A percentile compares a stretch with the other conserved stretches of the same genome.
phyloP scores from a whole-genome alignment of 2,329 filamentous ascomycete species.

The Fusarium sublunatum region DNA sequence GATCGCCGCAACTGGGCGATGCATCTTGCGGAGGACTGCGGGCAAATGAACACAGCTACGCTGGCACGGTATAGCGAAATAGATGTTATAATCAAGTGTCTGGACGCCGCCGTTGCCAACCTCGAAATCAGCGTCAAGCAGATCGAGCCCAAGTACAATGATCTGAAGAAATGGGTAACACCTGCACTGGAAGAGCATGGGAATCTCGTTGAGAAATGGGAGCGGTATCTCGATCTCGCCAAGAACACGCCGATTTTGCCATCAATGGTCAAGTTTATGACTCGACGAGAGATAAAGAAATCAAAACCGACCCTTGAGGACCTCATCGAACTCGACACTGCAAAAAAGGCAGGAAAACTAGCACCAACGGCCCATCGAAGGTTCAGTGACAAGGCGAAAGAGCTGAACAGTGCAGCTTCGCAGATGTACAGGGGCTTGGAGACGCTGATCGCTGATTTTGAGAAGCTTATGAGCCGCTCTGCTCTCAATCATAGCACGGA shows the following conservation, averaged over 20 bases:
- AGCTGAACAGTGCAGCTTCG: constrained; percentile 69
- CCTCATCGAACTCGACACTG: constrained; percentile 78
- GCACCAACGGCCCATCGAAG: constrained; percentile 68
- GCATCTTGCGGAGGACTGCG: constrained; percentile 75
- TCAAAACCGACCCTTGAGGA: constrained; percentile 73
- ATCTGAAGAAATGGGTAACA: constrained; percentile 76
- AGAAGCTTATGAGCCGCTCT: constrained; percentile 66
- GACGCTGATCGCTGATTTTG: constrained; percentile 70
- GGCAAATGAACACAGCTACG: constrained; percentile 69
- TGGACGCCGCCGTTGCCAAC: constrained; percentile 88
- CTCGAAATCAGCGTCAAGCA: constrained; percentile 78
- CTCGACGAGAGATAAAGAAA: constrained; percentile 57
- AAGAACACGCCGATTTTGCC: constrained; percentile 72
- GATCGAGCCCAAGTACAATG: constrained; percentile 77
- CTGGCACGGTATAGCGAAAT: constrained; percentile 77
- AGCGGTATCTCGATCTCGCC: constrained; percentile 74
- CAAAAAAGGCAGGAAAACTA: constrained; percentile 76
- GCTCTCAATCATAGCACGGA: constrained; percentile 70
- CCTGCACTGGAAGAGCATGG: constrained; percentile 76
- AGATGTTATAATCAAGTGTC: constrained; percentile 79
- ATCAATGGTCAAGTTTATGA: constrained; percentile 75
- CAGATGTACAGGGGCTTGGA: constrained; percentile 72
- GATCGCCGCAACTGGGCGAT: constrained; percentile 83
- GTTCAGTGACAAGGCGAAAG: constrained; percentile 69
- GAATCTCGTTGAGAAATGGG: constrained; percentile 72